Evolutionary conservation across 495 filamentous ascomycete species (phyloP), one percentile per base, ranked within the genome.

Genomic region (Melanomma pulvis-pyrius): DNA sequence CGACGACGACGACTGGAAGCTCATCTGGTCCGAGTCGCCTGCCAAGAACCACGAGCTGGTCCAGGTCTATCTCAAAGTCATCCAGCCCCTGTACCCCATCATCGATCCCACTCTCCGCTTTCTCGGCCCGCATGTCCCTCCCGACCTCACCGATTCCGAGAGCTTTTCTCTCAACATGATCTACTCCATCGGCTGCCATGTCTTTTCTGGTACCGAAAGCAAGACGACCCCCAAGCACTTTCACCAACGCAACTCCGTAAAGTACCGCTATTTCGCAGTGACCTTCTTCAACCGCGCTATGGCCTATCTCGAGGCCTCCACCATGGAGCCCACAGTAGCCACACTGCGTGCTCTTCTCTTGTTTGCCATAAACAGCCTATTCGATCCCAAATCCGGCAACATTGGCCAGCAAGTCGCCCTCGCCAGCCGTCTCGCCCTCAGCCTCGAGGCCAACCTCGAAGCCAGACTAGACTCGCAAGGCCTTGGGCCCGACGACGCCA

Each of bases 321-420:
- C 67, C 41, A 30, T 36, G 3, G 61, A 64, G 44, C 22, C 61
- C 3, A 65, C 61, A 1, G 61, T 69, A 24, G 39, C 28, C 19
- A 65, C 67, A 0, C 61, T 69, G 0, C 67, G 61, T 1, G 53
- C 67, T 13, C 56, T 69, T 13, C 47, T 65, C 6, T 49, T 69
- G 4, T 61, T 69, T n/a, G 61, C 61, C n/a, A 59, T 69, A 22
- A 55, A 65, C 56, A 60, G 61, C 28, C 61, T 69, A 1, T 69
- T 69, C 50, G 61, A 69, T 19, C 67, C 67, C 4, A 65, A 69
- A 26, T 32, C 22, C 4, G 67, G 67, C 1, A 69, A 69, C 32
- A 64, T 69, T 26, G 61, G 67, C n/a, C 67, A 69, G 36, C 67
- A 69, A 57, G 32, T 69, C 3, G 67, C 61, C 8, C 61, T 69